These are phyloP conservation scores for Rosa hybrid DNA, from an alignment of 331 rosid genomes.

Conservation along the genomic window DNA sequence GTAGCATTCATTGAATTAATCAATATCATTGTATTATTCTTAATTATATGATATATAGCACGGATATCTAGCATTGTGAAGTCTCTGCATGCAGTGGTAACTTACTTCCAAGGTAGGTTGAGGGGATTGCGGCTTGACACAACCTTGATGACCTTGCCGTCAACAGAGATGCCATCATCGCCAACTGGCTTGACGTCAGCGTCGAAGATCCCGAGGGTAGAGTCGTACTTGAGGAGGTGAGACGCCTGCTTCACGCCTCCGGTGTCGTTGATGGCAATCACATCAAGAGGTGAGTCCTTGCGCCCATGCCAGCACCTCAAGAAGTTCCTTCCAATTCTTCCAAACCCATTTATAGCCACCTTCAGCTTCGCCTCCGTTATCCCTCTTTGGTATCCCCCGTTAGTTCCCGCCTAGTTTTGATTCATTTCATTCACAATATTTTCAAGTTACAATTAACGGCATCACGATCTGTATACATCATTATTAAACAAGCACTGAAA, in stretches of 20 bases:
- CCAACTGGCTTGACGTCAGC: conserved; percentile 93
- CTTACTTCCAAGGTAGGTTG: conserved; percentile 88
- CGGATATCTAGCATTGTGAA: neutral
- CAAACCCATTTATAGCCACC: conserved; percentile 97
- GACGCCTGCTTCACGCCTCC: conserved; percentile 99
- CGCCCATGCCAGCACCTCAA: conserved; percentile 97
- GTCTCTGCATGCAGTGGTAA: neutral
- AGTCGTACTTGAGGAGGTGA: conserved; percentile 97
- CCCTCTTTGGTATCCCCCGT: conserved; percentile 65
- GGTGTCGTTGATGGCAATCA: conserved; percentile 89
- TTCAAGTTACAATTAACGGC: neutral
- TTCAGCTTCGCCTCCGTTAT: conserved; percentile 77
- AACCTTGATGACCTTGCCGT: conserved; percentile 86
- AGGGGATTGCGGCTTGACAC: conserved; percentile 80
- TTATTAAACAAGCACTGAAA: neutral
- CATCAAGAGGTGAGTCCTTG: conserved; percentile 82
- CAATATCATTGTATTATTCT: neutral
- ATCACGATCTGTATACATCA: neutral
- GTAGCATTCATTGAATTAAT: neutral
- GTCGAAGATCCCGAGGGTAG: conserved; percentile 91
- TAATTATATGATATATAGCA: neutral
- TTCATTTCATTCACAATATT: neutral
- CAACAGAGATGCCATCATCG: conserved; percentile 65
- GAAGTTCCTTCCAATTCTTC: conserved; percentile 93
- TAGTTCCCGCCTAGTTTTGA: conserved; percentile 50